Base-by-base conservation (phyloP, 139 green algal genomes). In the Asterochloris erici region DNA sequence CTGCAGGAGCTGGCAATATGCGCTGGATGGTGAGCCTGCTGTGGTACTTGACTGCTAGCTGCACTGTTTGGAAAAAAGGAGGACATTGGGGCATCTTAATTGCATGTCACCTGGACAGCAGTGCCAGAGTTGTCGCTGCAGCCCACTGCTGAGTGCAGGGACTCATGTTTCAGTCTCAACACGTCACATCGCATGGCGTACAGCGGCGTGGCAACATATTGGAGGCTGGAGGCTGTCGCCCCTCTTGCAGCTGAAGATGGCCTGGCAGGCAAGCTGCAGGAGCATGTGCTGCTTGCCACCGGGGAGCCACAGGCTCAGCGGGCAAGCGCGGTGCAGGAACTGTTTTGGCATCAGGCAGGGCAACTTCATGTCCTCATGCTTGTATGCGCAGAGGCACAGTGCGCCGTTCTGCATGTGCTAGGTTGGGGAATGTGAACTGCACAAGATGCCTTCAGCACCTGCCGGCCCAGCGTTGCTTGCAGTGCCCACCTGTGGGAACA, bases 131-230 rank as follows among this genome's bases (percentile, higher is more conserved):
- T 27, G 11, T 26, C 27, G 17, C 17, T 28, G 14, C 14, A 19
- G 11, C 61, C 14, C 17, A 21, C 17, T 63, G 71, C 28, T 71
- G 26, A 38, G 6, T 73, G 47, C 87, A 91, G 89, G 90, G 87
- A 91, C 14, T 90, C 88, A 0, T 94, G 88, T 79, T 93, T 91
- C 74, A 66, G 83, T n/a, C 91, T 87, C 81, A 54, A 54, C 38
- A 54, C 86, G 78, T 47, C 62, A 63, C 0, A 74, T 61, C 68
- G 80, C 63, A 27, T 73, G 73, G 87, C 85, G 26, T 93, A 94
- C 81, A 83, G 77, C 28, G 91, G 91, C 0, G 89, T 93, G n/a
- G 89, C 88, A 26, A 93, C 91, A 0, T 92, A 89, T 74, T 91
- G 86, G 84, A 81, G 79, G 1, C 81, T 54, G 14, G 47, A 14